Evolutionary conservation across 495 filamentous ascomycete species (phyloP).

Genomic region (Penicillium canariense): DNA sequence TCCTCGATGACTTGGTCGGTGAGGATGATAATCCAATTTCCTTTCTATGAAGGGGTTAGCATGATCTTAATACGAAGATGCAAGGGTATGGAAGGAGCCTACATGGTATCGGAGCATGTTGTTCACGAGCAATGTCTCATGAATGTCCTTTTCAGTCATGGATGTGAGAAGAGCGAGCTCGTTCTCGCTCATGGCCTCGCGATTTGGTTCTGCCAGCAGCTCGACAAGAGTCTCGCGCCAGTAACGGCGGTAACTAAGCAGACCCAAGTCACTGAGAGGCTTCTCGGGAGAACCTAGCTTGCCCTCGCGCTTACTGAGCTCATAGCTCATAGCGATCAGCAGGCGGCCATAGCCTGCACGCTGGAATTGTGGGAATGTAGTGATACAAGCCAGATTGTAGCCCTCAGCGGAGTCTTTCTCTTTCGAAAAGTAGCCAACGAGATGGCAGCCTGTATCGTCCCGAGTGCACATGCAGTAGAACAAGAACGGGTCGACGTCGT

Average conservation of each 20-base stretch:
- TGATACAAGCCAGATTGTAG: slow-evolving; percentile 97
- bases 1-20: slow-evolving; percentile 77
- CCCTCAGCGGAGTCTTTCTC: slow-evolving; percentile 95
- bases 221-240: slow-evolving; percentile 95
- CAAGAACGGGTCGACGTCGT: slow-evolving; percentile 96
- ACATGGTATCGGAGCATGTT: slow-evolving; percentile 91
- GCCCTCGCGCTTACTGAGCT: slow-evolving; percentile 89
- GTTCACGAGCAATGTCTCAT: slow-evolving; percentile 86
- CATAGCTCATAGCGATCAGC: slow-evolving; percentile 96
- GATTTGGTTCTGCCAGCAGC: slow-evolving; percentile 59
- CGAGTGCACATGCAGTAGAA: slow-evolving; percentile 97
- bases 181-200: slow-evolving; percentile 74
- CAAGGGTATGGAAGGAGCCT: slow-evolving; percentile 23
- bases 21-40: slow-evolving; percentile 88
- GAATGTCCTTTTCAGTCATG: slow-evolving; percentile 94
- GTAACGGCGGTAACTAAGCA: slow-evolving; percentile 91
- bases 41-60: slow-evolving; percentile 56
- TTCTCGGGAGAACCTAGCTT: slow-evolving; percentile 96
- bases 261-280: slow-evolving; percentile 86
- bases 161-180: slow-evolving; percentile 72
- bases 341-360: slow-evolving; percentile 89
- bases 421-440: slow-evolving; percentile 97
- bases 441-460: slow-evolving; percentile 81
- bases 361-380: slow-evolving; percentile 94
- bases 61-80: background rate